Base-by-base conservation (phyloP, 441 rosid genomes). In the Metrosideros polymorpha region DNA sequence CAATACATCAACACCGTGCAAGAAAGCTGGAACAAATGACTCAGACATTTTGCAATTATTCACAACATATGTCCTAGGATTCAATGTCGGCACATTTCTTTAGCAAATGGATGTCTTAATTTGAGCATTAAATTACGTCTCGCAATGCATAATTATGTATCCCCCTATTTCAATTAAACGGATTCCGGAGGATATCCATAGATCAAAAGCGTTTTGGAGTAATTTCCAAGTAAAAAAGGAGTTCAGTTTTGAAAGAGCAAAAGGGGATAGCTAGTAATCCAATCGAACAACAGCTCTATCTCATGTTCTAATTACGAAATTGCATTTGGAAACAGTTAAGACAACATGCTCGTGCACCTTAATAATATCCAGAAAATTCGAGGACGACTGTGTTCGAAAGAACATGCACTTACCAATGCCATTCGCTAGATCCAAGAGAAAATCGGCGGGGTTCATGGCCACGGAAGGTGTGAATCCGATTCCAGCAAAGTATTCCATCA, bases 391-490 rank as follows among this genome's bases (percentile, higher is more conserved):
- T 19, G n/a, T 27, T 32, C 14, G 22, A 51, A 22, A 43, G 54
- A n/a, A 59, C 53, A 5, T 29, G 43, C 22, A 30, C 66, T 49
- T 9, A 12, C 49, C 35, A 87, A 27, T 79, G 90, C 91, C 90
- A 54, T 88, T 92, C 5, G 92, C 88, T 63, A 90, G 90, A 88
- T 89, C 93, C 52, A 89, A 53, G 1, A 90, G 85, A 43, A 90
- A 89, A 83, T 92, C 91, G 2, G 90, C 87, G 47, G 93, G 91
- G 84, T 89, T 92, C 92, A 88, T 89, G 32, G 91, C 86, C 50
- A 89, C 87, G 2, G 87, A 86, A 32, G 92, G 91, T 3, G 85
- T 51, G 43, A 51, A 89, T 32, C 91, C 93, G 4, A 90, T 76
- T 76, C 84, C 4, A 17, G 87, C 53, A 14, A 90, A 92, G 84